Evolutionary conservation across 2,329 filamentous ascomycete species (phyloP).

Genomic region (Torrubiellomyces zombiae): DNA sequence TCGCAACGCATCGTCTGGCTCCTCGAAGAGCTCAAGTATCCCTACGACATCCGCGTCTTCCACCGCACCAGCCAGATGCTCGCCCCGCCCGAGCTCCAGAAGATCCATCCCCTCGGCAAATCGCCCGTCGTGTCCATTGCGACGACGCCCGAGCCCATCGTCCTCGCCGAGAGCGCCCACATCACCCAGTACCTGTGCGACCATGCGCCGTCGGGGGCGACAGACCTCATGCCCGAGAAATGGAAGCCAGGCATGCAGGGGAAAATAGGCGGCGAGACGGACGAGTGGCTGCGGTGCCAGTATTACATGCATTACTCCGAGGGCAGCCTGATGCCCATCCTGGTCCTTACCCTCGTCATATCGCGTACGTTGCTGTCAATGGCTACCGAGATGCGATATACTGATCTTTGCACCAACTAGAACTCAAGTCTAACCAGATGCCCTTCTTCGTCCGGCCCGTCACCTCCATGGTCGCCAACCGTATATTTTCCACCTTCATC

Average conservation of each 20-base stretch:
- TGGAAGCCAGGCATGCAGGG: constrained; percentile 43
- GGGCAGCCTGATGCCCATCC: constrained; percentile 60
- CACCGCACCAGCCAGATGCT: constrained; percentile 45
- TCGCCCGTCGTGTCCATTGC: constrained; percentile 60
- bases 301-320: constrained; percentile 75
- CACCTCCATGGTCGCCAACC: constrained; percentile 25
- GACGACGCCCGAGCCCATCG: constrained; percentile 26
- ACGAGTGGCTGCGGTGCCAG: constrained; percentile 40
- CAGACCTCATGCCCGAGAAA: constrained; percentile 32
- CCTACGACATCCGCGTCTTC: constrained; percentile 68
- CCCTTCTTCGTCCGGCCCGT: constrained; percentile 39
- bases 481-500: constrained; percentile 22
- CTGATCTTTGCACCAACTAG: constrained; percentile 9
- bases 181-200: constrained; percentile 74
- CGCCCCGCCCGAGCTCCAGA: constrained; percentile 59
- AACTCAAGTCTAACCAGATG: constrained; percentile 25
- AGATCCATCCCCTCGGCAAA: constrained; percentile 74
- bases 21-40: constrained; percentile 62
- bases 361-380: constrained; percentile 20
- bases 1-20: constrained; percentile 75
- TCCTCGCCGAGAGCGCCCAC: constrained; percentile 67
- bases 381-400: background rate
- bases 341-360: constrained; percentile 49
- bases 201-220: constrained; percentile 29
- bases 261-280: constrained; percentile 41